Evolutionary conservation across 2,329 filamentous ascomycete species (phyloP).

Genomic region (Hirsutella minnesotensis): DNA sequence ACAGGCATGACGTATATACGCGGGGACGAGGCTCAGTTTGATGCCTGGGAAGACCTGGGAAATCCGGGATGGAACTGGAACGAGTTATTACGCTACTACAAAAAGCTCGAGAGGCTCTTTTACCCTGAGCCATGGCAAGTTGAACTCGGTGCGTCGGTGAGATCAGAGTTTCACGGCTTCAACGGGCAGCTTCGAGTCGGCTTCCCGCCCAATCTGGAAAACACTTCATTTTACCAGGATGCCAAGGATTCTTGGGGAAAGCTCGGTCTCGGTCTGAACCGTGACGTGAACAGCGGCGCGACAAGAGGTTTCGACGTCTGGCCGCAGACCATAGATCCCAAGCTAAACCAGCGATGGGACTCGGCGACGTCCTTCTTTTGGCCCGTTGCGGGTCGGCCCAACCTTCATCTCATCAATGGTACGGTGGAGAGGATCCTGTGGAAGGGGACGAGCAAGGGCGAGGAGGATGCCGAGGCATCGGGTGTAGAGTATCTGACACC

Average conservation of each 20-base stretch:
- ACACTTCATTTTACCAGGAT: slow-evolving; percentile 16
- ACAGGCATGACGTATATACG: slow-evolving; percentile 33
- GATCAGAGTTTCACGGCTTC: slow-evolving; percentile 20
- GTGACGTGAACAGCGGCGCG: slow-evolving; percentile 26
- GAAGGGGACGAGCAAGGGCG: slow-evolving; percentile 7
- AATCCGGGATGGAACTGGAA: slow-evolving; percentile 34
- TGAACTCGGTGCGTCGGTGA: slow-evolving; percentile 21
- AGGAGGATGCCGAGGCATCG: slow-evolving; percentile 11
- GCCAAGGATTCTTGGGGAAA: slow-evolving; percentile 19
- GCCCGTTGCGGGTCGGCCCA: slow-evolving; percentile 20
- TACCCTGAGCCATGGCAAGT: slow-evolving; percentile 20
- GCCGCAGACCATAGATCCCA: slow-evolving; percentile 27
- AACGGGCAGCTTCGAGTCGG: slow-evolving; percentile 23
- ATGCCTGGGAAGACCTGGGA: slow-evolving; percentile 30
- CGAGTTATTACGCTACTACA: slow-evolving; percentile 32
- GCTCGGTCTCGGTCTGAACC: slow-evolving; percentile 19
- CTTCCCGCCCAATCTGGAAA: slow-evolving; percentile 21
- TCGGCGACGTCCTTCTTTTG: slow-evolving; percentile 29
- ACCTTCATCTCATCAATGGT: slow-evolving; percentile 26
- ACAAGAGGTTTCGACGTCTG: slow-evolving; percentile 24
- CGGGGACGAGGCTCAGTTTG: slow-evolving; percentile 27
- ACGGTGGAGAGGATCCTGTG: slow-evolving; percentile 21
- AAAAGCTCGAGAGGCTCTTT: slow-evolving; percentile 26
- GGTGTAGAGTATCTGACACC: slow-evolving; percentile 24
- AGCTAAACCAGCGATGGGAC: slow-evolving; percentile 24